Evolutionary conservation across 176 grass and related monocot genomes (phyloP).

Genomic region (Oryza rufipogon): DNA sequence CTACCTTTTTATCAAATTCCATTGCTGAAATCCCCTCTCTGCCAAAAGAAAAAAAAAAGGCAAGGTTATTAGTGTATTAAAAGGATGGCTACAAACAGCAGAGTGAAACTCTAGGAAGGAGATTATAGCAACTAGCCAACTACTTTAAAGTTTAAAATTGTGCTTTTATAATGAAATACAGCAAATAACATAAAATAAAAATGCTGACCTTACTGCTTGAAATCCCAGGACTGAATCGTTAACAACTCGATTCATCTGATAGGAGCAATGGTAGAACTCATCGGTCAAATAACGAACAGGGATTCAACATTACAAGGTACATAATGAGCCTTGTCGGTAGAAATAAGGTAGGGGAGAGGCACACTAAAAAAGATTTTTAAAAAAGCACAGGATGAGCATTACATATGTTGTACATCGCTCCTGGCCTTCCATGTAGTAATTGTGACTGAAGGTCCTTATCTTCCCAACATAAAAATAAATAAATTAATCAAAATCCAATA

Average conservation of each 20-base stretch:
- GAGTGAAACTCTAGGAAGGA: slow-evolving; percentile 15
- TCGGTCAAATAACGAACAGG: slow-evolving; percentile 21
- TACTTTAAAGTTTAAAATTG: neutral
- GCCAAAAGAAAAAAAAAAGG: slow-evolving; percentile 50
- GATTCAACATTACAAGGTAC: slow-evolving; percentile 13
- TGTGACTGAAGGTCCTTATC: slow-evolving; percentile 64
- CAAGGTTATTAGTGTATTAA: slow-evolving; percentile 26
- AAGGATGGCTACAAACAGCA: slow-evolving; percentile 6
- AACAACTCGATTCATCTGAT: slow-evolving; percentile 49
- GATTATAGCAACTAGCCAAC: neutral
- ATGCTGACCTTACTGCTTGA: slow-evolving; percentile 48
- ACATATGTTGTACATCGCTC: slow-evolving; percentile 64
- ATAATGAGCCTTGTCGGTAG: neutral
- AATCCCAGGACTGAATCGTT: slow-evolving; percentile 39
- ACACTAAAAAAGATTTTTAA: neutral
- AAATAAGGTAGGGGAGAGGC: neutral
- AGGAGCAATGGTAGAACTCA: slow-evolving; percentile 32
- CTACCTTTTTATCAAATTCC: slow-evolving; percentile 93
- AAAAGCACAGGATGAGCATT: slow-evolving; percentile 34
- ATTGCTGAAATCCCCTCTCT: slow-evolving; percentile 75
- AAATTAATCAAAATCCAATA: slow-evolving; percentile 10
- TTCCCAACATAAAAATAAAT: slow-evolving; percentile 33
- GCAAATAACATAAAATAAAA: slow-evolving; percentile 15
- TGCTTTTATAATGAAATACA: slow-evolving; percentile 7
- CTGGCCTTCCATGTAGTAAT: slow-evolving; percentile 48